These are phyloP conservation scores for Talaromyces liani DNA, from an alignment of 495 filamentous ascomycete genomes.

Conservation along the genomic window DNA sequence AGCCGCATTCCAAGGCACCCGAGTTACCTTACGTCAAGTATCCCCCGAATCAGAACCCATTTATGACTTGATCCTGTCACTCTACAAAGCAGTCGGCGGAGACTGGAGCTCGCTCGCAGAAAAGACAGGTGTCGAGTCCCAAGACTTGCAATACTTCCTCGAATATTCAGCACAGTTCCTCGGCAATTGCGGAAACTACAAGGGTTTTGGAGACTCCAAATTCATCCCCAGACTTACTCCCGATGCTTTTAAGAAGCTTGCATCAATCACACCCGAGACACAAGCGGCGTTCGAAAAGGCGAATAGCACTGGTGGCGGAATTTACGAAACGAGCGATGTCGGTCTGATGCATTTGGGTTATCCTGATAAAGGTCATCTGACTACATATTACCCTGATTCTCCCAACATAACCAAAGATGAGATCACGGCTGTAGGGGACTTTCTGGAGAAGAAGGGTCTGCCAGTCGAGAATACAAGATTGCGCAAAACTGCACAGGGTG, in stretches of 20 bases:
- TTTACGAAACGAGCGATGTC: constrained; percentile 61
- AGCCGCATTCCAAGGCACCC: constrained; percentile 75
- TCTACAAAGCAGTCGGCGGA: constrained; percentile 65
- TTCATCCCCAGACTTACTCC: constrained; percentile 75
- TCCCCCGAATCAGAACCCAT: constrained; percentile 87
- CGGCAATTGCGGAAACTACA: constrained; percentile 91
- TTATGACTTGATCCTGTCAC: constrained; percentile 79
- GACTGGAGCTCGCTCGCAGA: constrained; percentile 68
- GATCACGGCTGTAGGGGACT: constrained; percentile 62
- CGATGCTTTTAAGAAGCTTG: constrained; percentile 63
- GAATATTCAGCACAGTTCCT: constrained; percentile 86
- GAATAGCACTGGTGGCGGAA: constrained; percentile 48
- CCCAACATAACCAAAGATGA: constrained; percentile 79
- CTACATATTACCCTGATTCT: constrained; percentile 88
- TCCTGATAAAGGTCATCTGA: constrained; percentile 73
- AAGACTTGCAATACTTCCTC: constrained; percentile 67
- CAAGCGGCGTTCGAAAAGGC: constrained; percentile 57
- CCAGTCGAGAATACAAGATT: constrained; percentile 85
- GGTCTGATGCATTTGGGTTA: constrained; percentile 81
- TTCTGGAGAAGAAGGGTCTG: constrained; percentile 66
- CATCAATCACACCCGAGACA: constrained; percentile 51
- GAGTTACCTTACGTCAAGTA: constrained; percentile 80
- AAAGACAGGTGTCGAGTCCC: constrained; percentile 61
- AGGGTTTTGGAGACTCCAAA: constrained; percentile 91
- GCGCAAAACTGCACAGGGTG: constrained; percentile 60